These are phyloP conservation scores for Yamadazyma friedrichii DNA, from an alignment of 1,139 yeast genomes.

Conservation along the genomic window DNA sequence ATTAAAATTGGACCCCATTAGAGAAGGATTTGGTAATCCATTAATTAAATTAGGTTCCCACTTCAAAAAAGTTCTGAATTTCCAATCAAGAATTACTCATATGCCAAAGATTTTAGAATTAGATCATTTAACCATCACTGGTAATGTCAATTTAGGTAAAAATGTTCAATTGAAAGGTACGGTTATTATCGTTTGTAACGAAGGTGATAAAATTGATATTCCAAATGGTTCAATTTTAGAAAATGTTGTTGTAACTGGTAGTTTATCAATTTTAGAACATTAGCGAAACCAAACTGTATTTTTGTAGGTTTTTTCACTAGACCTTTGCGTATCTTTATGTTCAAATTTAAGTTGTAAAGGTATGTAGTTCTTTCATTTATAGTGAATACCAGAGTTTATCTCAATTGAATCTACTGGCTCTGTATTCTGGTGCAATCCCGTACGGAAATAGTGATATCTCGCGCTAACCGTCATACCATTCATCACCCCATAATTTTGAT, in stretches of 20 bases:
- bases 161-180: slow-evolving; percentile 93
- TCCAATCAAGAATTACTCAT: slow-evolving; percentile 87
- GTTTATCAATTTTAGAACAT: slow-evolving; percentile 92
- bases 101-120: slow-evolving; percentile 95
- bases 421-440: too few species aligned
- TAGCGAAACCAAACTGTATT: slow-evolving; percentile 22
- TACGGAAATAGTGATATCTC: too few species aligned
- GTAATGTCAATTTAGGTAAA: slow-evolving; percentile 90
- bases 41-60: slow-evolving; percentile 94
- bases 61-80: slow-evolving; percentile 91
- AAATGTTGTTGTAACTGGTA: slow-evolving; percentile 96
- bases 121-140: slow-evolving; percentile 96
- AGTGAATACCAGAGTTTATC: too few species aligned
- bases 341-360: too few species aligned
- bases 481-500: background rate
- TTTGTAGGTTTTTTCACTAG: too few species aligned
- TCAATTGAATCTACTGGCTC: too few species aligned
- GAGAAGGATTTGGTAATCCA: slow-evolving; percentile 89
- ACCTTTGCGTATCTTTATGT: background rate
- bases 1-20: slow-evolving; percentile 73
- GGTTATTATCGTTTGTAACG: slow-evolving; percentile 95
- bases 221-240: slow-evolving; percentile 95
- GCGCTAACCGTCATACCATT: background rate
- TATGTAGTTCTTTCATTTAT: too few species aligned
- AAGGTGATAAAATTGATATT: slow-evolving; percentile 94